These are phyloP conservation scores for Boletellus sp. DNA, from an alignment of 768 basidiomycete species.

Conservation along the genomic window DNA sequence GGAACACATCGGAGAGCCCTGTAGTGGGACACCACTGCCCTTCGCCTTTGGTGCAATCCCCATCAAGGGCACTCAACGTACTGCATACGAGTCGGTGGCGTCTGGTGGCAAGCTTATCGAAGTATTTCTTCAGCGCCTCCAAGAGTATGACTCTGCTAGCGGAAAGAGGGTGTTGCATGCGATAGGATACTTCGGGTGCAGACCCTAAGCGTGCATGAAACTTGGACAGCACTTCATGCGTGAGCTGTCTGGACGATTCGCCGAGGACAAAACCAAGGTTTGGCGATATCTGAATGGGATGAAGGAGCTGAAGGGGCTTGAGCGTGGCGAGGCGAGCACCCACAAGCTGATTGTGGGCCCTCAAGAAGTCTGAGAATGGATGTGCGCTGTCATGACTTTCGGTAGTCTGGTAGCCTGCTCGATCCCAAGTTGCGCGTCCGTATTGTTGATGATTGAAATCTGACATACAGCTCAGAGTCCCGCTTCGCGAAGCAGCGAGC, in stretches of 20 bases:
- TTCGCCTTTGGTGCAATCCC: conserved; percentile 28
- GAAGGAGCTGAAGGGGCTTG: conserved; percentile 2
- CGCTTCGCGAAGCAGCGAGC: too few species aligned
- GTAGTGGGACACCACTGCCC: neutral
- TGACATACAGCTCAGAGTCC: too few species aligned
- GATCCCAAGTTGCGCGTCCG: too few species aligned
- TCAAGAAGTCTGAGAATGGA: too few species aligned
- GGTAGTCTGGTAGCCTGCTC: too few species aligned
- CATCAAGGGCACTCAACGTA: conserved; percentile 28
- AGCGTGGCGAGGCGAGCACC: neutral
- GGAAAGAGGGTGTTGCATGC: conserved; percentile 4
- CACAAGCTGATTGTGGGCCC: neutral
- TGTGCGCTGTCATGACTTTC: too few species aligned
- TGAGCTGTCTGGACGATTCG: conserved; percentile 5
- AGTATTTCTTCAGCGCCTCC: neutral
- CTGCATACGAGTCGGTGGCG: conserved; percentile 28
- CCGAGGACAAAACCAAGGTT: conserved; percentile 13
- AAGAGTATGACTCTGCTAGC: neutral
- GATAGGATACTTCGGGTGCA: conserved; percentile 1
- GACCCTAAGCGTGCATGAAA: neutral
- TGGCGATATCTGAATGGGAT: neutral
- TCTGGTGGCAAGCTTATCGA: conserved; percentile 21
- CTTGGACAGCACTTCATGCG: conserved; percentile 9
- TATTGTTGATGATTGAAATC: too few species aligned
- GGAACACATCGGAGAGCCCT: neutral